phyloP scores from a whole-genome alignment of 1,284 basidiomycete species.

The Anthracocystis panici-leucophaei region DNA sequence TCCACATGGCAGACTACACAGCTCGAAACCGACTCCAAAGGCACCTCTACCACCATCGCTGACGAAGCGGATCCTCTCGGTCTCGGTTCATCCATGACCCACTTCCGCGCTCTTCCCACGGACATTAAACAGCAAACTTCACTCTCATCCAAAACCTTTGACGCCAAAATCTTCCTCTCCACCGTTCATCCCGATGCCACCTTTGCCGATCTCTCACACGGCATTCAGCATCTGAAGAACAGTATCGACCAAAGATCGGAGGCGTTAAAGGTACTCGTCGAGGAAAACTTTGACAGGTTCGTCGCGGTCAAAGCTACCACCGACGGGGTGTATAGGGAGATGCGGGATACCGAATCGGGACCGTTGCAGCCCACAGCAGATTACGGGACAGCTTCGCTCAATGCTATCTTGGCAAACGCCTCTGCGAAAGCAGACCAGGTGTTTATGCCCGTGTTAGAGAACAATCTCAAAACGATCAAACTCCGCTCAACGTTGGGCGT shows the following conservation, averaged over 20 bases:
- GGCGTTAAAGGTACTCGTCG: conserved; percentile 91
- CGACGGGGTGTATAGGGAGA: conserved; percentile 89
- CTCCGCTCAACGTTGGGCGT: conserved; percentile 91
- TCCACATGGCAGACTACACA: conserved; percentile 63
- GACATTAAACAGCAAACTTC: conserved; percentile 56
- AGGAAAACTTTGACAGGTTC: conserved; percentile 98
- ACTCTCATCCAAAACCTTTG: conserved; percentile 88
- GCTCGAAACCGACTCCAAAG: conserved; percentile 28
- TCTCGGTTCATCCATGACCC: conserved; percentile 71
- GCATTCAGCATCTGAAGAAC: conserved; percentile 55
- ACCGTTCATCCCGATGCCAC: conserved; percentile 94
- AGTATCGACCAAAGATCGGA: conserved; percentile 76
- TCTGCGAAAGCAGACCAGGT: conserved; percentile 93
- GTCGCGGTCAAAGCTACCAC: conserved; percentile 97
- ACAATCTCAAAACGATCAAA: conserved; percentile 92
- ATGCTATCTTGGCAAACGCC: conserved; percentile 74
- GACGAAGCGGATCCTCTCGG: conserved; percentile 70
- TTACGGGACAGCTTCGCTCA: conserved; percentile 84
- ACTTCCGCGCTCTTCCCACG: conserved; percentile 45
- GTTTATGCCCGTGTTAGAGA: conserved; percentile 95
- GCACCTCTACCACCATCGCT: conserved; percentile 24
- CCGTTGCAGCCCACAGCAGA: conserved; percentile 82
- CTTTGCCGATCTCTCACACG: conserved; percentile 83
- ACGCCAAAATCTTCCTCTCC: conserved; percentile 92
- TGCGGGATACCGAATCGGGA: conserved; percentile 79